Evolutionary conservation across 768 basidiomycete species (phyloP).

Genomic region (Leccinellum luteum): DNA sequence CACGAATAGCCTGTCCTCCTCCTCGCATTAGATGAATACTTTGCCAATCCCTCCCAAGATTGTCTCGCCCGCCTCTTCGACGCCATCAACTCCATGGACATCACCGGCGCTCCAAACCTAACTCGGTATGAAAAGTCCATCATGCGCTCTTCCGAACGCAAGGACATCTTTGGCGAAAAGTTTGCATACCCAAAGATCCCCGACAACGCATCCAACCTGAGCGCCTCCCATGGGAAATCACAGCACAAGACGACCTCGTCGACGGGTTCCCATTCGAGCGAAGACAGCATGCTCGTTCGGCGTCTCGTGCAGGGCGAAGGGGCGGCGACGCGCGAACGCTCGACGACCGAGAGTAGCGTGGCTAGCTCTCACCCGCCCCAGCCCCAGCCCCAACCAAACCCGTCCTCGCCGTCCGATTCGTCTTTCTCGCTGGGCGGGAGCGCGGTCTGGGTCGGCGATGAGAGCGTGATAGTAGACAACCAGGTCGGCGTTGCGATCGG

Average conservation of each 20-base stretch:
- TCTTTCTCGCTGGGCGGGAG: conserved; percentile 79
- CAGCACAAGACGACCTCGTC: conserved; percentile 51
- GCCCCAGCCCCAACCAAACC: conserved; percentile 29
- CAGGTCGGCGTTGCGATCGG: conserved; percentile 39
- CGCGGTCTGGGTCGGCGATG: conserved; percentile 83
- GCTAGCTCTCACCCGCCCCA: conserved; percentile 30
- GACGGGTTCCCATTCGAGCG: conserved; percentile 63
- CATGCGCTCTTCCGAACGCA: conserved; percentile 86
- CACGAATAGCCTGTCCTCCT: conserved; percentile 78
- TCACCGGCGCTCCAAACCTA: conserved; percentile 73
- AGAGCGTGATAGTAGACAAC: conserved; percentile 51
- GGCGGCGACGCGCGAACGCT: conserved; percentile 38
- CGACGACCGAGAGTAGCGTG: conserved; percentile 40
- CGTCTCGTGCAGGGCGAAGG: conserved; percentile 28
- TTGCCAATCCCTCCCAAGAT: conserved; percentile 82
- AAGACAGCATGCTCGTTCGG: conserved; percentile 58
- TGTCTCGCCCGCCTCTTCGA: conserved; percentile 89
- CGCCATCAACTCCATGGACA: conserved; percentile 89
- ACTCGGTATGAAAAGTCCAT: conserved; percentile 83
- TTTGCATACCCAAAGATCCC: conserved; percentile 41
- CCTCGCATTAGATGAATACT: conserved; percentile 95
- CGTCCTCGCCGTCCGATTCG: conserved; percentile 63
- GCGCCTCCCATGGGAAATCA: conserved; percentile 28
- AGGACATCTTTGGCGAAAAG: conserved; percentile 89
- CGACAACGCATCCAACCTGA: conserved; percentile 7